These are phyloP conservation scores for Eucalyptus regnans DNA, from an alignment of 345 rosid genomes.

Conservation along the genomic window DNA sequence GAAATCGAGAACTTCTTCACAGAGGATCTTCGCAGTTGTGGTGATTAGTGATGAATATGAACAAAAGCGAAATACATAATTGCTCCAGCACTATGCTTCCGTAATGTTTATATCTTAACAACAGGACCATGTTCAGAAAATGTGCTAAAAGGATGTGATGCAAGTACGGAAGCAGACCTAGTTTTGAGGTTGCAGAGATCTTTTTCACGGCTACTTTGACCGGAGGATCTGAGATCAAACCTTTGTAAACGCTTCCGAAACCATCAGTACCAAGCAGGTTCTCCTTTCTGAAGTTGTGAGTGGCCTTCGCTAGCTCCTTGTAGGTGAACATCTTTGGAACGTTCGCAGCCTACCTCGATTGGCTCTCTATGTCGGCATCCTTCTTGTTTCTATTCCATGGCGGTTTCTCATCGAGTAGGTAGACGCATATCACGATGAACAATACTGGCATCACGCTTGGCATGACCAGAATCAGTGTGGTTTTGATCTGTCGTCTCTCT, in stretches of 20 bases:
- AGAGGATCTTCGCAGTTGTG: neutral
- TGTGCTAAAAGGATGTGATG: neutral
- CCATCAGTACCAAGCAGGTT: slow-evolving; percentile 25
- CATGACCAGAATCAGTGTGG: neutral
- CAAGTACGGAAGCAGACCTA: neutral
- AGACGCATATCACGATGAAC: neutral
- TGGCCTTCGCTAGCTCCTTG: slow-evolving; percentile 19
- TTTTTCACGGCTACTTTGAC: slow-evolving; percentile 17
- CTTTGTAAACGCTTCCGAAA: slow-evolving; percentile 27
- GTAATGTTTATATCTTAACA: neutral
- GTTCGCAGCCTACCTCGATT: slow-evolving; percentile 9
- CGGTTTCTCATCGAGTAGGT: neutral
- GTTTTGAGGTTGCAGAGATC: slow-evolving; percentile 20
- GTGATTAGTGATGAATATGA: neutral
- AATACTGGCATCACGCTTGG: neutral
- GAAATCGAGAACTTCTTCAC: neutral
- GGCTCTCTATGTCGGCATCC: slow-evolving; percentile 4
- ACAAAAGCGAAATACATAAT: neutral
- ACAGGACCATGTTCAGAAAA: neutral
- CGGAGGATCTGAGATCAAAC: slow-evolving; percentile 7
- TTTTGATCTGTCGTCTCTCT: neutral
- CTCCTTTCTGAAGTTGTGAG: slow-evolving; percentile 17
- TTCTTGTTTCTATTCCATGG: neutral
- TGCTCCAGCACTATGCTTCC: neutral
- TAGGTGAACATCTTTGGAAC: slow-evolving; percentile 10